Evolutionary conservation across 768 basidiomycete genomes (phyloP).

Genomic region (Cubamyces lactineus): DNA sequence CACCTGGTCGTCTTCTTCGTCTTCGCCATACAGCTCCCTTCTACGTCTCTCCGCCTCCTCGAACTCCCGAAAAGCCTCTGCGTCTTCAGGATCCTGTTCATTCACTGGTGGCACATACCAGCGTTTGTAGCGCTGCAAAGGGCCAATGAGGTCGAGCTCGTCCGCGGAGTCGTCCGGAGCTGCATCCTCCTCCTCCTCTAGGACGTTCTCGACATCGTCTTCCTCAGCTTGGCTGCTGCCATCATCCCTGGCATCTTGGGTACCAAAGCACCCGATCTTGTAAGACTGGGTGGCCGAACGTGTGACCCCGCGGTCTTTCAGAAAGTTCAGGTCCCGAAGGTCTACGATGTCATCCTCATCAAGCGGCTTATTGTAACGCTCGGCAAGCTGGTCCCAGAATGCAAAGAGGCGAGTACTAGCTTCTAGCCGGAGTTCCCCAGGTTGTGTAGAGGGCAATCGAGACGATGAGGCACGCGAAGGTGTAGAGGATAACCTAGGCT

Average conservation of each 20-base stretch:
- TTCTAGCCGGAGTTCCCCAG: slow-evolving; percentile 53
- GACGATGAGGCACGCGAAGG: slow-evolving; percentile 35
- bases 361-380: slow-evolving; percentile 64
- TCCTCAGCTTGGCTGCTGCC: slow-evolving; percentile 46
- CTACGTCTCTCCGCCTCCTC: slow-evolving; percentile 62
- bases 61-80: slow-evolving; percentile 67
- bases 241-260: slow-evolving; percentile 35
- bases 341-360: slow-evolving; percentile 85
- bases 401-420: slow-evolving; percentile 59
- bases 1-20: slow-evolving; percentile 41
- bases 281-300: slow-evolving; percentile 45
- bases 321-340: slow-evolving; percentile 58
- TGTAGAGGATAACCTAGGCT: slow-evolving; percentile 50
- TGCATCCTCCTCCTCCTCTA: slow-evolving; percentile 45
- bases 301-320: slow-evolving; percentile 73
- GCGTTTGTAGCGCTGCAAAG: slow-evolving; percentile 36
- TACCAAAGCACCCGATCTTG: slow-evolving; percentile 53
- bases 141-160: slow-evolving; percentile 58
- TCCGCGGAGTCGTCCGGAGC: slow-evolving; percentile 46
- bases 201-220: slow-evolving; percentile 37
- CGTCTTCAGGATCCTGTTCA: slow-evolving; percentile 51
- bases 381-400: slow-evolving; percentile 69
- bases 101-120: slow-evolving; percentile 47
- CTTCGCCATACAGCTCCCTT: slow-evolving; percentile 51
- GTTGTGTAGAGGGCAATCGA: slow-evolving; percentile 23